Conservation (phyloP, 768 basidiomycete genomes). For the Suillus variegatus region DNA sequence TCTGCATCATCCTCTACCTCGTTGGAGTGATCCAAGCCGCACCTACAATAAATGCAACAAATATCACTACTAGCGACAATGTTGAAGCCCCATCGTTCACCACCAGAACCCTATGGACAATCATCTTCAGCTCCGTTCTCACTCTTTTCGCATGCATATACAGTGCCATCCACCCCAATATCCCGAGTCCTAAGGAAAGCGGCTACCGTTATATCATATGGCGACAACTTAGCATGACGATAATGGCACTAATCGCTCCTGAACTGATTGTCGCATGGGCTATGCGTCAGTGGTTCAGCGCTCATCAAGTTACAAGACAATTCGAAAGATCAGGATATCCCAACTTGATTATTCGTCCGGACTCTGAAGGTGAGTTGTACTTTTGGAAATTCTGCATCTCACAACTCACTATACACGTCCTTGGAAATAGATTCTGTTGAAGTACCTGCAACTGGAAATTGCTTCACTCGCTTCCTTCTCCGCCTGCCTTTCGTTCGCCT, state of each 20-base stretch:
- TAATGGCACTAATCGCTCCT: neutral
- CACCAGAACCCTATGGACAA: slow-evolving; percentile 21
- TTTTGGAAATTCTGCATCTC: neutral
- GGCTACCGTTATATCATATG: neutral
- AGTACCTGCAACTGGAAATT: neutral
- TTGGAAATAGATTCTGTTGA: neutral
- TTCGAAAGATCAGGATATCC: neutral
- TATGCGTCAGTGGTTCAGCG: slow-evolving; percentile 19
- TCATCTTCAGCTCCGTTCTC: slow-evolving; percentile 19
- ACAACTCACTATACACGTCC: neutral
- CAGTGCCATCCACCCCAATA: slow-evolving; percentile 28
- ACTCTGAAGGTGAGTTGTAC: neutral
- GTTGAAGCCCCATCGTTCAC: neutral
- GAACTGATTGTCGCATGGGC: slow-evolving; percentile 12
- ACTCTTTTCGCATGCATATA: slow-evolving; percentile 28
- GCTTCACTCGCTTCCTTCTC: neutral
- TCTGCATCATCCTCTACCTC: slow-evolving; percentile 12
- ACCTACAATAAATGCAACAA: neutral
- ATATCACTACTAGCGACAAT: neutral
- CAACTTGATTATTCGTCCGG: neutral
- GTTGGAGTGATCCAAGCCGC: neutral
- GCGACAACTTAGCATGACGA: neutral
- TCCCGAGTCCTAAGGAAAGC: slow-evolving; percentile 11
- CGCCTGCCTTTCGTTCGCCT: too few relatives aligned
- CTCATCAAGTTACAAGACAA: neutral